phyloP scores from a whole-genome alignment of 2,329 filamentous ascomycete species.

The Penicillium vulpinum region DNA sequence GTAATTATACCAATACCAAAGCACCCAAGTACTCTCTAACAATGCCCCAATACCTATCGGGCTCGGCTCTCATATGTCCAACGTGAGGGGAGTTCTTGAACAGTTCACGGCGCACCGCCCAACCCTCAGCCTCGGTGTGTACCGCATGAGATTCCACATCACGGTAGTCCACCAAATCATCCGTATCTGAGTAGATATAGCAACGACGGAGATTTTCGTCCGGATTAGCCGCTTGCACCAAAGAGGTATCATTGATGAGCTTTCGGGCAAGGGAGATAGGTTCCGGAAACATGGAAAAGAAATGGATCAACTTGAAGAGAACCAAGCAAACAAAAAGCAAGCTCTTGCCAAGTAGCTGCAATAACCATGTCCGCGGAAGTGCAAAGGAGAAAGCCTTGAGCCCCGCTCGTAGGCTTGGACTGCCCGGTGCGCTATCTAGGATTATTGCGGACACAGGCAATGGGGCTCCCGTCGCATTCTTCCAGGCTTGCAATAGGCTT shows the following conservation, averaged over 20 bases:
- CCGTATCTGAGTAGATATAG: conserved; percentile 44
- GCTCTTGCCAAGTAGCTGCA: conserved; percentile 30
- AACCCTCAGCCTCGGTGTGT: conserved; percentile 33
- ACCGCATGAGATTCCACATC: conserved; percentile 42
- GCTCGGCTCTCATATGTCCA: conserved; percentile 41
- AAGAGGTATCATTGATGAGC: conserved; percentile 33
- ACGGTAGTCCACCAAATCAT: conserved; percentile 38
- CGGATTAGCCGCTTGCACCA: conserved; percentile 17
- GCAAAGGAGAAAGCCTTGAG: conserved; percentile 39
- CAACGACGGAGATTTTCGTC: conserved; percentile 26
- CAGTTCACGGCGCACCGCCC: conserved; percentile 36
- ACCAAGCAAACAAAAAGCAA: conserved; percentile 28
- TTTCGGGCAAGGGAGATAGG: conserved; percentile 29
- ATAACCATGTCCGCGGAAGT: conserved; percentile 34
- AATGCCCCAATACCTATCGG: conserved; percentile 43
- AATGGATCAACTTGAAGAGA: conserved; percentile 18
- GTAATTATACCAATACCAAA: background rate
- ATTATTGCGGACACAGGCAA: conserved; percentile 46
- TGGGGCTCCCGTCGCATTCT: conserved; percentile 29
- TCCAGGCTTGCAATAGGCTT: conserved; percentile 43
- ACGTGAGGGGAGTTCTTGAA: conserved; percentile 43
- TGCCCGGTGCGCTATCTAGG: conserved; percentile 50
- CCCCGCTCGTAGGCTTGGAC: conserved; percentile 24
- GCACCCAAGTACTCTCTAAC: conserved; percentile 28
- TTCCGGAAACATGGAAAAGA: conserved; percentile 23